Evolutionary conservation across 495 filamentous ascomycete species (phyloP), one percentile per base, ranked within the genome.

Genomic region (Penicillium alfredii): DNA sequence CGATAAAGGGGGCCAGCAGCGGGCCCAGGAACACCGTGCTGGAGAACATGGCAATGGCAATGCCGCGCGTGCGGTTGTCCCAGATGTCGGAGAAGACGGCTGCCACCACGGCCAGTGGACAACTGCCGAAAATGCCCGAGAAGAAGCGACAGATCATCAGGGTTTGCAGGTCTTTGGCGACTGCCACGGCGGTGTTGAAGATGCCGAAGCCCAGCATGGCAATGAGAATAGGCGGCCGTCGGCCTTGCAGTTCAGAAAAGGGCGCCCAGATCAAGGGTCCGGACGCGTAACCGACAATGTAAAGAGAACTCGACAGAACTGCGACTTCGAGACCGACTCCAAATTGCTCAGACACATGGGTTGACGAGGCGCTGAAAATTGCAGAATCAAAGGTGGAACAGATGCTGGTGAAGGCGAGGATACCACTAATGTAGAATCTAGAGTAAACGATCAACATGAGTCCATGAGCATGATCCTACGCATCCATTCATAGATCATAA

Each of bases 81-180:
- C 86, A 92, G 71, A 94, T 88, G 58, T 96, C 89, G 4, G 83
- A 82, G 65, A 93, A 94, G 22, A 94, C 76, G 25, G 89, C 89
- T 6, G 81, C 88, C 1, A 94, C 86, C 25, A 96, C 82, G 12
- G 88, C 81, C 6, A 96, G 58, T 0, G 89, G 87, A 50, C 78
- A 85, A 42, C 55, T 54, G 1, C 73, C 74, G 47, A 84, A 85
- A 26, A 85, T 65, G 1, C 77, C 82, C 5, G 68, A 61, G 44
- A 82, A 84, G 56, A 85, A 86, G 3, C 82, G 62, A n/a, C 72
- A 78, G 27, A 85, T 56, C 53, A 82, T 58, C n/a, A 83, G 40
- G 0, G 78, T 78, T 53, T 82, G 79, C 18, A 82, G 60, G 34
- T 85, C 78, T 50, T 83, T 82, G 2, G 75, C 66, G 0, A 70